Evolutionary conservation across 345 rosid genomes (phyloP).

Genomic region (Excoecaria agallocha): DNA sequence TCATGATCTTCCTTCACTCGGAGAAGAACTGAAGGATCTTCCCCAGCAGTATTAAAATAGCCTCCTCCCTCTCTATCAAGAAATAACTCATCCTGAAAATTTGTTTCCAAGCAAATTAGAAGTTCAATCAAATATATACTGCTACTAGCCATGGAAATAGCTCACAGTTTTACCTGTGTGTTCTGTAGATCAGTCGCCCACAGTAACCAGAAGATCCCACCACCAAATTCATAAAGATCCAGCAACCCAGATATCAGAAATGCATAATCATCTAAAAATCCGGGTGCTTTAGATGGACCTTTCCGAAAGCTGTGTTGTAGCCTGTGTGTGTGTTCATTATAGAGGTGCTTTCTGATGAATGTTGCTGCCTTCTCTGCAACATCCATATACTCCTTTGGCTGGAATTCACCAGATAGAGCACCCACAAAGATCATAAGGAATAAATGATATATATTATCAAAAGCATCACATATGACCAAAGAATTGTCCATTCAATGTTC

Average conservation of each 20-base stretch:
- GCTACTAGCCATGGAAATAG: not conserved
- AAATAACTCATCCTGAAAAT: slow-evolving; percentile 76
- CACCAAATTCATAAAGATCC: slow-evolving; percentile 80
- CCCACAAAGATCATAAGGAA: not conserved
- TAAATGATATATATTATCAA: not conserved
- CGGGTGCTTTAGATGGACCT: slow-evolving; percentile 94
- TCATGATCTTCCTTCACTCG: slow-evolving; percentile 97
- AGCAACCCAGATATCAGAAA: slow-evolving; percentile 80
- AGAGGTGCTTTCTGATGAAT: slow-evolving; percentile 66
- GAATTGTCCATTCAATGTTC: not conserved
- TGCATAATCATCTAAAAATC: slow-evolving; percentile 91
- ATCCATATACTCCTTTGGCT: slow-evolving; percentile 78
- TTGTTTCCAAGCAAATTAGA: not conserved
- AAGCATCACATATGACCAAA: not conserved
- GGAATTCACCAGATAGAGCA: slow-evolving; percentile 24
- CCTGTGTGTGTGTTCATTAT: slow-evolving; percentile 54
- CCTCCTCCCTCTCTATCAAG: slow-evolving; percentile 90
- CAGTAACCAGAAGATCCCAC: slow-evolving; percentile 56
- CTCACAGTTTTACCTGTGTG: slow-evolving; percentile 50
- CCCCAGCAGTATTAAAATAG: slow-evolving; percentile 81
- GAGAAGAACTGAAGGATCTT: slow-evolving; percentile 84
- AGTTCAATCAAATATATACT: not conserved
- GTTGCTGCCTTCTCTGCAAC: slow-evolving; percentile 81
- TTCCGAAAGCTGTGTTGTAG: slow-evolving; percentile 77
- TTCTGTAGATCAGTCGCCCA: slow-evolving; percentile 86